Evolutionary conservation across 1,284 basidiomycete genomes (phyloP).

Genomic region (Papiliotrema fonsecae): DNA sequence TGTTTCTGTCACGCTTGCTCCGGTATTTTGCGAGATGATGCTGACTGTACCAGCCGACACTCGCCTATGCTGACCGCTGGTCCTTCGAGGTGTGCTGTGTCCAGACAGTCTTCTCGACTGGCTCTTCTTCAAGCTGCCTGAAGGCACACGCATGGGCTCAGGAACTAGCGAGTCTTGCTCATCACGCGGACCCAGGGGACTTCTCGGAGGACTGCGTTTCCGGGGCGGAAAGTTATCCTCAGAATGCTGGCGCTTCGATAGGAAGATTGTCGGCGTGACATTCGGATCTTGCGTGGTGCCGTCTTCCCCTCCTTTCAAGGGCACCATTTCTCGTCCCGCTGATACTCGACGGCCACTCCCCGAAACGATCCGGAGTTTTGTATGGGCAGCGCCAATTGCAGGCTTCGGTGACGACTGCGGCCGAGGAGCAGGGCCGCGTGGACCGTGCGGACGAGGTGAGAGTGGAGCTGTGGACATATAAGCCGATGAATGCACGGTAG

Average conservation of each 20-base stretch:
- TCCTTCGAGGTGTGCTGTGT: background rate
- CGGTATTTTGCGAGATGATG: background rate
- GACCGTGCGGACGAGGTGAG: conserved; percentile 13
- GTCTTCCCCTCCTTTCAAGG: conserved; percentile 21
- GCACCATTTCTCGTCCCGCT: conserved; percentile 29
- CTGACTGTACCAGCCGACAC: background rate
- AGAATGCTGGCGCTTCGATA: conserved; percentile 36
- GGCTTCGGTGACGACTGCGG: conserved; percentile 4
- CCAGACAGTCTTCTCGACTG: conserved; percentile 13
- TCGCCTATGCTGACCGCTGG: background rate
- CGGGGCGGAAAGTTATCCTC: conserved; percentile 34
- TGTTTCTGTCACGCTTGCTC: conserved; percentile 1
- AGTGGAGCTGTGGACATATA: background rate
- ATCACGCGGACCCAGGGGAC: conserved; percentile 12
- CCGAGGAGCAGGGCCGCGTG: conserved; percentile 1
- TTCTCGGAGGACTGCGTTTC: conserved; percentile 31
- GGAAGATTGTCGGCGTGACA: conserved; percentile 6
- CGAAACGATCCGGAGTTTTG: conserved; percentile 31
- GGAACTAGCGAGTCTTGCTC: background rate
- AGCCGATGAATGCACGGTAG: background rate
- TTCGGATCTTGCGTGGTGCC: conserved; percentile 12
- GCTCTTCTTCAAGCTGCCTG: conserved; percentile 3
- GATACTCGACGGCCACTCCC: conserved; percentile 32
- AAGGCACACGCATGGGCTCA: conserved; percentile 14
- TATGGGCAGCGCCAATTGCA: conserved; percentile 30